Evolutionary conservation across 2,329 filamentous ascomycete species (phyloP).

Genomic region (Xylaria digitata): DNA sequence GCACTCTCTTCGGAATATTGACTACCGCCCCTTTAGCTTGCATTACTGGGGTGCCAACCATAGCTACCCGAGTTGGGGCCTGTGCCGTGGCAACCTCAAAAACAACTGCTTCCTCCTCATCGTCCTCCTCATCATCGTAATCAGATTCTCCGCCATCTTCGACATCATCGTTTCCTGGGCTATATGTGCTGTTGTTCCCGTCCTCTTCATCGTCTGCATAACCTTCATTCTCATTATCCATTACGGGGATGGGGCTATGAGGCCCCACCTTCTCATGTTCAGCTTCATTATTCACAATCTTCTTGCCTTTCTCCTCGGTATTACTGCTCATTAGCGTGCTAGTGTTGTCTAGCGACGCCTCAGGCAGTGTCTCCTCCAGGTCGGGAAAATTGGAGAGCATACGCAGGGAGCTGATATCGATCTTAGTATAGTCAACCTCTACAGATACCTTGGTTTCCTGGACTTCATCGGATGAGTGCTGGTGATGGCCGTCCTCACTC

Average conservation of each 20-base stretch:
- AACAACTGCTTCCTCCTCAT: slow-evolving; percentile 73
- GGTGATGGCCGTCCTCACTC: slow-evolving; percentile 63
- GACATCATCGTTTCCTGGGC: slow-evolving; percentile 50
- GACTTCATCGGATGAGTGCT: slow-evolving; percentile 56
- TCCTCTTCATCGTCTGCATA: slow-evolving; percentile 35
- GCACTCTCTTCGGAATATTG: slow-evolving; percentile 82
- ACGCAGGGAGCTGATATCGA: slow-evolving; percentile 64
- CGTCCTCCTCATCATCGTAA: slow-evolving; percentile 58
- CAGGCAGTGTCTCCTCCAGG: slow-evolving; percentile 48
- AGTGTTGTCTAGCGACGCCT: slow-evolving; percentile 35
- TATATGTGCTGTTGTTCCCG: slow-evolving; percentile 42
- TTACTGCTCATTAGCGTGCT: slow-evolving; percentile 20
- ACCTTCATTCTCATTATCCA: slow-evolving; percentile 18
- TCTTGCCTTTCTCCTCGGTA: slow-evolving; percentile 4
- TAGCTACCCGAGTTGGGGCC: slow-evolving; percentile 67
- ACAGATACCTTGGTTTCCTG: slow-evolving; percentile 56
- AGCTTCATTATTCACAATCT: slow-evolving; percentile 1
- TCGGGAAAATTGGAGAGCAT: slow-evolving; percentile 58
- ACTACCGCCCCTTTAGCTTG: slow-evolving; percentile 82
- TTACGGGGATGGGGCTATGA: slow-evolving; percentile 15
- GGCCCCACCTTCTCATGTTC: slow-evolving; percentile 24
- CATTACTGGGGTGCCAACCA: slow-evolving; percentile 73
- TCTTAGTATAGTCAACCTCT: slow-evolving; percentile 70
- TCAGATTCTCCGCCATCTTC: slow-evolving; percentile 50
- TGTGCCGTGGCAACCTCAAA: slow-evolving; percentile 72